phyloP scores from a whole-genome alignment of 1,284 basidiomycete species.

The Inonotus obliquus region DNA sequence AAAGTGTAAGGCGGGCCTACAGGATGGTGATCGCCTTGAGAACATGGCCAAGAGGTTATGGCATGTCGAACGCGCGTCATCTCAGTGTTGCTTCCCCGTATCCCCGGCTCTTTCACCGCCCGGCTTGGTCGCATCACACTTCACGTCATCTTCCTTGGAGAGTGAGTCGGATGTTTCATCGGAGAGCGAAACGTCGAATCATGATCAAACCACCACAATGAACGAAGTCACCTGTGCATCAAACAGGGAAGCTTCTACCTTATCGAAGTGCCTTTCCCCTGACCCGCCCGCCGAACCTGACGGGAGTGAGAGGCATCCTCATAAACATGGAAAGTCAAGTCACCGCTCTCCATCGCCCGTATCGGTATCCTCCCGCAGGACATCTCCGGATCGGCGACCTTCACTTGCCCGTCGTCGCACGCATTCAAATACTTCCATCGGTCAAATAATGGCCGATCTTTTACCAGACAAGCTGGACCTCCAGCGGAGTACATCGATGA shows the following conservation, averaged over 20 bases:
- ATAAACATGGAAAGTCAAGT: neutral
- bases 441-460: conserved; percentile 55
- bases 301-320: neutral
- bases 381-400: conserved; percentile 22
- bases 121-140: conserved; percentile 10
- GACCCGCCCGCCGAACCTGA: neutral
- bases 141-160: conserved; percentile 14
- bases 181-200: conserved; percentile 16
- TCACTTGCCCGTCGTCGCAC: conserved; percentile 21
- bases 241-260: neutral
- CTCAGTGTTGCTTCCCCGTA: conserved; percentile 27
- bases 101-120: conserved; percentile 18
- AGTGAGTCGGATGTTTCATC: conserved; percentile 22
- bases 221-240: neutral
- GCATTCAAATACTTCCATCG: conserved; percentile 34
- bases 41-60: conserved; percentile 85
- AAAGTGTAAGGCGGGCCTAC: conserved; percentile 74
- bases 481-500: neutral
- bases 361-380: conserved; percentile 2
- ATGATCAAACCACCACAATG: conserved; percentile 2
- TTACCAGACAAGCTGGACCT: conserved; percentile 35
- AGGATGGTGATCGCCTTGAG: conserved; percentile 75
- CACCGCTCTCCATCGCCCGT: neutral
- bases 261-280: neutral
- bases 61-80: conserved; percentile 57